Conservation (phyloP, 371 early-diverging fungal species). For the Apophysomyces variabilis region DNA sequence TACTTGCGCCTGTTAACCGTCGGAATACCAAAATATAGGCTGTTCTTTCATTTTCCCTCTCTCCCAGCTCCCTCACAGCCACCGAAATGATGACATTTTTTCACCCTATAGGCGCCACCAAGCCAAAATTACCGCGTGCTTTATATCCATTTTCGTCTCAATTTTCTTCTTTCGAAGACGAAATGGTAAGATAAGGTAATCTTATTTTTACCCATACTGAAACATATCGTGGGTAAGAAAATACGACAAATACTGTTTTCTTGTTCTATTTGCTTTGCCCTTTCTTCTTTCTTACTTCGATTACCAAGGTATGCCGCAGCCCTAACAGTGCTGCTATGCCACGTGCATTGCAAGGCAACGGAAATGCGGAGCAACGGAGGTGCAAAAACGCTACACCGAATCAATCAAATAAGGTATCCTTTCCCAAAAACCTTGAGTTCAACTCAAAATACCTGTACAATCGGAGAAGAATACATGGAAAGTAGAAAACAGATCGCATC, state of each 20-base stretch:
- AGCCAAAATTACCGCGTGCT: background rate
- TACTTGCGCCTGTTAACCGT: background rate
- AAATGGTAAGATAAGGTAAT: conserved; percentile 4
- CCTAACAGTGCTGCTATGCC: background rate
- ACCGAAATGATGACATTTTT: conserved; percentile 4
- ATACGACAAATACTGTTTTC: no score
- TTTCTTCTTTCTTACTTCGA: no score
- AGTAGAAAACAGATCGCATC: background rate
- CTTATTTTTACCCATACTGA: background rate
- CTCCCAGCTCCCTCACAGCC: background rate
- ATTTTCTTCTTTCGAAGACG: conserved; percentile 1
- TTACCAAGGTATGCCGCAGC: no score
- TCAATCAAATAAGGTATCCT: background rate
- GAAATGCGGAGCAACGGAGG: conserved; percentile 4
- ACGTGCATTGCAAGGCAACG: background rate
- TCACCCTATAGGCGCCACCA: conserved; percentile 2
- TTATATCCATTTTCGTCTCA: background rate
- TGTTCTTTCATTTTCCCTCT: background rate
- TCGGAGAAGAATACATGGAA: background rate
- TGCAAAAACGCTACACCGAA: background rate
- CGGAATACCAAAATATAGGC: background rate
- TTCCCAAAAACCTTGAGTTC: background rate
- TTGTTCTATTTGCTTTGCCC: no score
- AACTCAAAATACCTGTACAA: background rate
- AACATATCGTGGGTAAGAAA: background rate